phyloP scores from a whole-genome alignment of 1,284 basidiomycete species.

The Sporisorium sorghi region DNA sequence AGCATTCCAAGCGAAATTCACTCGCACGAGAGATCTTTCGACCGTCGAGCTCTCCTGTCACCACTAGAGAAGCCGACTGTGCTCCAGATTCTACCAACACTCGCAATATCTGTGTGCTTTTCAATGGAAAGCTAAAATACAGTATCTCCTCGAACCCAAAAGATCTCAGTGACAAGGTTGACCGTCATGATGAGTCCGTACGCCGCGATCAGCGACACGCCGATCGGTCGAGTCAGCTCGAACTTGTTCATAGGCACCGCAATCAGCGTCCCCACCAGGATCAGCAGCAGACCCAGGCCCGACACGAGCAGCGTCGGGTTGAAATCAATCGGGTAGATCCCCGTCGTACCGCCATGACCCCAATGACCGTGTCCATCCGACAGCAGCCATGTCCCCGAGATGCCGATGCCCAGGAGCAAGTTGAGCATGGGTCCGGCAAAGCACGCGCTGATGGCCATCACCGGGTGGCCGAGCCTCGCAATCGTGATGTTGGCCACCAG shows the following conservation, averaged over 20 bases:
- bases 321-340: slow-evolving; percentile 78
- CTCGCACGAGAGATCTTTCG: slow-evolving; percentile 43
- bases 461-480: slow-evolving; percentile 70
- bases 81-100: too few species aligned
- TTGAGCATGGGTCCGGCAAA: slow-evolving; percentile 97
- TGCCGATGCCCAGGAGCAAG: slow-evolving; percentile 87
- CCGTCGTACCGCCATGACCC: slow-evolving; percentile 20
- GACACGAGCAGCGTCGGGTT: slow-evolving; percentile 86
- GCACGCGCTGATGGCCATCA: slow-evolving; percentile 81
- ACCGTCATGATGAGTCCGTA: slow-evolving; percentile 72
- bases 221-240: slow-evolving; percentile 82
- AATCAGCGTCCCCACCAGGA: slow-evolving; percentile 82
- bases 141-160: slow-evolving; percentile 40
- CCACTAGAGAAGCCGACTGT: too few species aligned
- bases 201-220: slow-evolving; percentile 79
- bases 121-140: slow-evolving; percentile 36
- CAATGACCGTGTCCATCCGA: slow-evolving; percentile 34
- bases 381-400: slow-evolving; percentile 74
- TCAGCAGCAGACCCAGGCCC: slow-evolving; percentile 78
- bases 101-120: too few species aligned
- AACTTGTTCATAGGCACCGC: slow-evolving; percentile 87
- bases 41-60: too few species aligned
- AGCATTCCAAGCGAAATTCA: slow-evolving; percentile 8
- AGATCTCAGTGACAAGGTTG: slow-evolving; percentile 58
- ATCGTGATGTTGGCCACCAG: slow-evolving; percentile 92